Evolutionary conservation across 176 grass and related monocot genomes (phyloP), one percentile per base, ranked within the genome.

Genomic region (Aechmea fasciata): DNA sequence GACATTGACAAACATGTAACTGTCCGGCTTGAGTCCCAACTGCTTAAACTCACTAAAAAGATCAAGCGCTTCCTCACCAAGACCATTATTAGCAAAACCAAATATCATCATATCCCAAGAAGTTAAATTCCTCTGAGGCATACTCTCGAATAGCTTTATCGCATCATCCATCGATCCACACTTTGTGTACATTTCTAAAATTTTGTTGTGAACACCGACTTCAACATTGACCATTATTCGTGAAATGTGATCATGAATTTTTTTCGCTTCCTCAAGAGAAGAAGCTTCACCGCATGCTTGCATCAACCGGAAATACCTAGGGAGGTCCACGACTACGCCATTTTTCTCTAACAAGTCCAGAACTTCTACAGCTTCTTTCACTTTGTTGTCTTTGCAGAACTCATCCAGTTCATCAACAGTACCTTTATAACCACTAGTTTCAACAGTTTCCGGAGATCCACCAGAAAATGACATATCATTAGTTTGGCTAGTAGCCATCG

Each of bases 181-280:
- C 70, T 79, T 99, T 49, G 81, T 66, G 76, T 93, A 99, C 94
- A 93, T 93, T 63, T 93, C 77, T 17, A 99, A 69, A 81, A 93
- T 82, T 78, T 82, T 84, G 73, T 99, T 93, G 65, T 92, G 75
- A 69, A 93, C 69, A 82, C 65, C 49, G 57, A 75, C 77, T 49
- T 90, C 87, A 80, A 65, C 33, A 81, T 29, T 23, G 62, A 55
- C 51, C 54, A 75, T 68, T 73, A 77, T 87, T 65, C 51, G 71
- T 71, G 66, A 85, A 63, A 99, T 84, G 54, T 77, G 51, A 52
- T 73, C 54, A 70, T 90, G 87, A 57, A 99, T 52, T 68, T 66
- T 15, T 80, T 76, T 86, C 65, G 89, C 94, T 83, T 90, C 78
- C 64, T 70, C 69, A 64, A 93, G 71, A 73, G 80, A 74, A 61